Conservation (phyloP, 768 basidiomycete genomes). For the Tephrocybe sp. region DNA sequence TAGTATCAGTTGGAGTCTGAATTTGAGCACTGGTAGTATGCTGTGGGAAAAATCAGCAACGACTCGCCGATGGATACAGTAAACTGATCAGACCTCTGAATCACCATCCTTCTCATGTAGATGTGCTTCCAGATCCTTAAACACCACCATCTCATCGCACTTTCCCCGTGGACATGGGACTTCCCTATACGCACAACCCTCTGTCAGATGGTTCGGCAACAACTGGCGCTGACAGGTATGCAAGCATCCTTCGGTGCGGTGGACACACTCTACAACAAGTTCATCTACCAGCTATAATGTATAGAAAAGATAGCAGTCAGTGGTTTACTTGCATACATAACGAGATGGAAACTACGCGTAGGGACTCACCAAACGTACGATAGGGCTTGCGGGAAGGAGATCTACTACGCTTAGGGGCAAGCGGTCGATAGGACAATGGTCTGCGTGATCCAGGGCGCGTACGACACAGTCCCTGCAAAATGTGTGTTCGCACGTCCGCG, state of each 20-base stretch:
- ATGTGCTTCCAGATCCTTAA: constrained; percentile 9
- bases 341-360: not conserved
- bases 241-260: constrained; percentile 55
- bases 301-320: not conserved
- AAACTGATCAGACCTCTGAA: not conserved
- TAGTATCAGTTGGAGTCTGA: not conserved
- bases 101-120: constrained; percentile 8
- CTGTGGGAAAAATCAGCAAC: not conserved
- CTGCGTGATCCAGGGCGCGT: constrained; percentile 62
- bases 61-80: not conserved
- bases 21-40: not conserved
- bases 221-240: constrained; percentile 67
- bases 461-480: constrained; percentile 83
- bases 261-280: constrained; percentile 68
- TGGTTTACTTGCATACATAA: not conserved
- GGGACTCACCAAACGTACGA: constrained; percentile 66
- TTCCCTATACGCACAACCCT: constrained; percentile 56
- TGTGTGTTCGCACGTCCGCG: constrained; percentile 76
- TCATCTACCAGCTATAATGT: constrained; percentile 76
- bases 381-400: constrained; percentile 64
- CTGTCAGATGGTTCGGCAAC: constrained; percentile 58
- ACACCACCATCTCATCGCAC: constrained; percentile 33
- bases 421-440: constrained; percentile 84
- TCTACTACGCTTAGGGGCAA: constrained; percentile 58
- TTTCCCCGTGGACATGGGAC: constrained; percentile 46